Conservation (phyloP, 192 early-diverging fungal genomes). For the Coemansia sp. region DNA sequence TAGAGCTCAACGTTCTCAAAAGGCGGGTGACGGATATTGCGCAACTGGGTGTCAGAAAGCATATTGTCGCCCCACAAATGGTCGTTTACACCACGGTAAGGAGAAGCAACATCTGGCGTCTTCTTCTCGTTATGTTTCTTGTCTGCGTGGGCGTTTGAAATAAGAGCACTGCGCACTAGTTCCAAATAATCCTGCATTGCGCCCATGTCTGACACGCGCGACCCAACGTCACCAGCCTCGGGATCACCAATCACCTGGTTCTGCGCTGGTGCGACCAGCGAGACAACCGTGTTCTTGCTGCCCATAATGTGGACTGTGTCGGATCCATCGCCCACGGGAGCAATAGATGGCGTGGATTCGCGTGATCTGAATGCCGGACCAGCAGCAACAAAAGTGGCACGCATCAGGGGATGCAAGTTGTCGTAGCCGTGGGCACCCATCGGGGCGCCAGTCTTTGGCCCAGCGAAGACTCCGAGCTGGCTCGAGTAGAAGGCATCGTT, state of each 20-base stretch:
- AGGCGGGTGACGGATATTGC: constrained; percentile 46
- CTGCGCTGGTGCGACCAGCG: background rate
- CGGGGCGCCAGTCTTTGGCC: background rate
- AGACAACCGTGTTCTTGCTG: background rate
- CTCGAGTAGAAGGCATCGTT: constrained; percentile 7
- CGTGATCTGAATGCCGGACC: constrained; percentile 65
- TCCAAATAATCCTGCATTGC: constrained; percentile 47
- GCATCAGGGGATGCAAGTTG: constrained; percentile 72
- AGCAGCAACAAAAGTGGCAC: constrained; percentile 78
- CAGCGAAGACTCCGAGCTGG: background rate
- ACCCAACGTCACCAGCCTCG: background rate
- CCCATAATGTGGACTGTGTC: constrained; percentile 1
- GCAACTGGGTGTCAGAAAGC: constrained; percentile 13
- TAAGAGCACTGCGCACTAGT: constrained; percentile 31
- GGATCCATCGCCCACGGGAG: background rate
- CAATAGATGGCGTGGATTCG: background rate
- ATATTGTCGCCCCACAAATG: constrained; percentile 32
- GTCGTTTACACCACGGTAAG: constrained; percentile 36
- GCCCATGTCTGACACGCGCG: constrained; percentile 40
- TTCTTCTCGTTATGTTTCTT: background rate
- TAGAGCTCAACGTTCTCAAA: constrained; percentile 79
- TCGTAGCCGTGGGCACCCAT: constrained; percentile 87
- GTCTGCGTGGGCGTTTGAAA: background rate
- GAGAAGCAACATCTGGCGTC: background rate
- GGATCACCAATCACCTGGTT: constrained; percentile 15